Percentiles rank a stretch among this genome's conserved stretches.
Conservation (phyloP, 2,329 filamentous ascomycete genomes). For the Celoporthe dispersa region DNA sequence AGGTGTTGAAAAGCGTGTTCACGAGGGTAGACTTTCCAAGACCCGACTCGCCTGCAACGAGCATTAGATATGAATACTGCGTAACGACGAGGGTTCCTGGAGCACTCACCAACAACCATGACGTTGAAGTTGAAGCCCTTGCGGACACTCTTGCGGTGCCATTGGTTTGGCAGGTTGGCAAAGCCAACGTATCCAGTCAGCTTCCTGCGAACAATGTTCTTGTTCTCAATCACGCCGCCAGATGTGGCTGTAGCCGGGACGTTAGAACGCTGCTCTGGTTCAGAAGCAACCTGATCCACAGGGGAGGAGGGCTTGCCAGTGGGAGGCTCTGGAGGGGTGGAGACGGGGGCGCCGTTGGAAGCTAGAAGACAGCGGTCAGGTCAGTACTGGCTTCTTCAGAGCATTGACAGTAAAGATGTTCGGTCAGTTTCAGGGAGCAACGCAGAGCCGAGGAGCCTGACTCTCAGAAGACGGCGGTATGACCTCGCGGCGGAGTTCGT, state of each 20-base stretch:
- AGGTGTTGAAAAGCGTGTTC: slow-evolving; percentile 99
- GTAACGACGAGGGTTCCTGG: neutral
- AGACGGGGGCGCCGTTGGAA: slow-evolving; percentile 48
- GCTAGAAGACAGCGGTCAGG: slow-evolving; percentile 38
- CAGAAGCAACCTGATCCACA: slow-evolving; percentile 36
- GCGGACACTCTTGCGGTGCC: slow-evolving; percentile 99
- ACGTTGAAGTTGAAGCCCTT: slow-evolving; percentile 99
- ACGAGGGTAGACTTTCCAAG: slow-evolving; percentile 98
- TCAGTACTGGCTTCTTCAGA: slow-evolving; percentile 26
- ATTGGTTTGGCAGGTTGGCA: slow-evolving; percentile 98
- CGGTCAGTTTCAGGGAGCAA: slow-evolving; percentile 20
- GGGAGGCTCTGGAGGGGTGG: slow-evolving; percentile 44
- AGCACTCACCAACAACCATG: slow-evolving; percentile 93
- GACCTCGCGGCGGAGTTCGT: slow-evolving; percentile 46
- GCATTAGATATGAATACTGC: slow-evolving; percentile 20
- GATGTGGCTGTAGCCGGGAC: slow-evolving; percentile 42
- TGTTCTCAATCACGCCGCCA: slow-evolving; percentile 67
- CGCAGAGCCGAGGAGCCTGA: slow-evolving; percentile 41
- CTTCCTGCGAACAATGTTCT: slow-evolving; percentile 98
- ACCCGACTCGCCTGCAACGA: slow-evolving; percentile 84
- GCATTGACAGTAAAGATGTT: neutral
- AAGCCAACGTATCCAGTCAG: slow-evolving; percentile 98
- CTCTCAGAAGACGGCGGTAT: slow-evolving; percentile 36
- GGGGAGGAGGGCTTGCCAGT: slow-evolving; percentile 44
- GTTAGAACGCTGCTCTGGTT: slow-evolving; percentile 44